A percentile compares a stretch with the other conserved stretches of the same genome.
phyloP scores from a whole-genome alignment of 371 early-diverging fungal species.

The Apophysomyces elegans region DNA sequence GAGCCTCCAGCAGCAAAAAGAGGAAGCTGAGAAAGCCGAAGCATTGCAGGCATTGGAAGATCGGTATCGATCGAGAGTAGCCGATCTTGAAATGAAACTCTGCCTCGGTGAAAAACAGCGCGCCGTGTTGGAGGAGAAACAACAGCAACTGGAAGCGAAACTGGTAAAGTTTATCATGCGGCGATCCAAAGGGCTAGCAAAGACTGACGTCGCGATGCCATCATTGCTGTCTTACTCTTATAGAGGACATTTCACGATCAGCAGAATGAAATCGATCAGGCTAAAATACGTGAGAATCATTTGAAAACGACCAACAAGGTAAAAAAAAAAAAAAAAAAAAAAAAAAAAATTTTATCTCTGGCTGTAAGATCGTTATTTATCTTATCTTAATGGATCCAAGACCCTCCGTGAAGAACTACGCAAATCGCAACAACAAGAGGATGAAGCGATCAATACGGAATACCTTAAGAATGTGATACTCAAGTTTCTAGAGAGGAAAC shows the following conservation, averaged over 20 bases:
- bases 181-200: background rate
- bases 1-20: too few relatives aligned
- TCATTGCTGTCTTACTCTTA: background rate
- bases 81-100: conserved; percentile 6
- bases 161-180: conserved; percentile 18
- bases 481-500: conserved; percentile 81
- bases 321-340: conserved; percentile 3
- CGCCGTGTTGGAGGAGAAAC: conserved; percentile 27
- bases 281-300: conserved; percentile 59
- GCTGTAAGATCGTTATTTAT: background rate
- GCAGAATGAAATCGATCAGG: conserved; percentile 50
- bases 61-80: conserved; percentile 7
- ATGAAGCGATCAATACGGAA: conserved; percentile 66
- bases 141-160: conserved; percentile 20
- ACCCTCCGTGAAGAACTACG: conserved; percentile 67
- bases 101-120: background rate
- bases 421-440: conserved; percentile 33
- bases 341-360: background rate
- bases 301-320: conserved; percentile 63
- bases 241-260: conserved; percentile 23
- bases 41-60: conserved; percentile 15
- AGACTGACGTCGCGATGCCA: too few relatives aligned
- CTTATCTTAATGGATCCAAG: conserved; percentile 19
- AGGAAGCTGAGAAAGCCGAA: too few relatives aligned
- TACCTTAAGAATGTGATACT: conserved; percentile 83